A percentile compares a stretch with the other conserved stretches of the same genome.
Conservation (phyloP, 169 alveolate species). For the Plasmodium cynomolgi region DNA sequence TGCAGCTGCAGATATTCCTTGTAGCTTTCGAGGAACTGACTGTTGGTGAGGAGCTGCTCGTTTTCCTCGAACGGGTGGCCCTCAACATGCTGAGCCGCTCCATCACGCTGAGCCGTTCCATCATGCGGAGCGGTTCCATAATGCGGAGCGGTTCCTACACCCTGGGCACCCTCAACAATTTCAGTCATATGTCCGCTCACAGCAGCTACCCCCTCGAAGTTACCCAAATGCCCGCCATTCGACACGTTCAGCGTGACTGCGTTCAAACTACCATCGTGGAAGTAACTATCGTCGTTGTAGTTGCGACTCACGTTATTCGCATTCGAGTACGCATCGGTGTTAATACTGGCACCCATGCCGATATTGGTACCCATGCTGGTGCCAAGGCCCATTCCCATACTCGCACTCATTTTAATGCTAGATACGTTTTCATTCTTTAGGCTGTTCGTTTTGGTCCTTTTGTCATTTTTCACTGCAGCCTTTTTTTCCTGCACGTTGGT, state of each 20-base stretch:
- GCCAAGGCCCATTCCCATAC: not conserved
- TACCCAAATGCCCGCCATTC: not conserved
- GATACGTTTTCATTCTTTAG: not conserved
- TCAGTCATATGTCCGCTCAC: not conserved
- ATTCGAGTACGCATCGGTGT: not conserved
- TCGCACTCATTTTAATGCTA: not conserved
- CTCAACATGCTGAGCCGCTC: not conserved
- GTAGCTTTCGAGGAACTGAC: not conserved
- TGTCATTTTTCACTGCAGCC: not conserved
- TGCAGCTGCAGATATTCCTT: not conserved
- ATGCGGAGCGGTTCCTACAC: not conserved
- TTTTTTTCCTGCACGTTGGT: not conserved
- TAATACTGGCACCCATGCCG: no score
- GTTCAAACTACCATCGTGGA: not conserved
- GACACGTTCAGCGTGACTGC: not conserved
- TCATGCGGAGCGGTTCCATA: not conserved
- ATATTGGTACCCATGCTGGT: no score
- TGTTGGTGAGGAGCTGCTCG: not conserved
- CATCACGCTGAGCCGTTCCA: no score
- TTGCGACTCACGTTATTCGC: not conserved
- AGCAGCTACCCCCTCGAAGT: not conserved
- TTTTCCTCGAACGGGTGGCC: not conserved
- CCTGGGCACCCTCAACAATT: not conserved
- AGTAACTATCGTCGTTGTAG: not conserved
- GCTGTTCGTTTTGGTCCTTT: not conserved